Base-by-base conservation (phyloP, 2,329 filamentous ascomycete species). In the Orbilia blumenaviensis region DNA sequence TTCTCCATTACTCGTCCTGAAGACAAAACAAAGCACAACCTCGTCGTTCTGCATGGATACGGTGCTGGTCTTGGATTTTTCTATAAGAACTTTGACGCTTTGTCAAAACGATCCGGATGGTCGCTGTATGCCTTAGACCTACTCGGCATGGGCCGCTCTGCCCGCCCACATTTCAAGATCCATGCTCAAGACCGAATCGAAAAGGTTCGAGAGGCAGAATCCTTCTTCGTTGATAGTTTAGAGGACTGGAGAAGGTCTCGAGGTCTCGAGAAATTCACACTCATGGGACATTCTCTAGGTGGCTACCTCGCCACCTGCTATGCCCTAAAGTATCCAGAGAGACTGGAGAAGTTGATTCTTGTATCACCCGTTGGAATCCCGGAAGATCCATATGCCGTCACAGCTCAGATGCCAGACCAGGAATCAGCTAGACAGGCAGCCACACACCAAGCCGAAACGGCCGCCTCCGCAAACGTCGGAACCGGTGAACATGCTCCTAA, bases 41-140 rank as follows among this genome's bases (percentile, higher is more conserved):
- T 99, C 14, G 94, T 99, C 48, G 96, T 99, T 89, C 85, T 99
- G 3, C 95, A 99, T 82, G 95, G 95, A 77, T 99, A 99, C 83
- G 95, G 95, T 52, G 95, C 95, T 1, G 95, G 95, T 0, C 87
- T 99, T 0, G 95, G 94, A 21, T 98, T 99, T 84, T 99, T 96
- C 86, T 99, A 97, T 86, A 94, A 95, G 84, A 99, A 99, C 82
- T 97, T 96, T 76, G 95, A 99, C 83, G 89, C 90, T 4, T 84
- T 99, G 34, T 94, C 91, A 50, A 89, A 94, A 16, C 84, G 89
- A 0, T 86, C 87, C 27, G 93, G 94, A 27, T 96, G 95, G 89
- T 94, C 92, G 81, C 84, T 99, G 16, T 98, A 95, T 82, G 93
- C 94, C 0, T 85, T 99, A n/a, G 94, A 99, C 81, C 89, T 98